These are phyloP conservation scores for Cercospora sesami DNA, from an alignment of 2,329 filamentous ascomycete species.

Conservation along the genomic window DNA sequence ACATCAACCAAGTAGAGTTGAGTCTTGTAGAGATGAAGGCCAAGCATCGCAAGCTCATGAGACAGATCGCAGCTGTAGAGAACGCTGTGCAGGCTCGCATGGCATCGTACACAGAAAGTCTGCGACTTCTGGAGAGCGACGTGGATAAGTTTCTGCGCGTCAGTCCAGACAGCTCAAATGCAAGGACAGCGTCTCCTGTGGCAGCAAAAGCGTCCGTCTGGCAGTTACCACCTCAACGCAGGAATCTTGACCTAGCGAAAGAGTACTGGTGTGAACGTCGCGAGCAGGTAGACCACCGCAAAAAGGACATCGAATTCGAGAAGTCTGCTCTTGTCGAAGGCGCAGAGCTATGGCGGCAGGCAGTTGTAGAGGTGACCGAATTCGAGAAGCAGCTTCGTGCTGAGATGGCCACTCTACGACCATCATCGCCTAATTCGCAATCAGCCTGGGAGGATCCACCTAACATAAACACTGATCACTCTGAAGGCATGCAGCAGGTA, in stretches of 20 bases:
- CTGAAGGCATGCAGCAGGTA: slow-evolving; percentile 38
- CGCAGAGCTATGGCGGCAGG: slow-evolving; percentile 64
- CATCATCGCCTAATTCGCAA: slow-evolving; percentile 27
- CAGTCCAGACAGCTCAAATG: slow-evolving; percentile 19
- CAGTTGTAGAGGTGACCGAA: slow-evolving; percentile 58
- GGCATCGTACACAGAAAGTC: slow-evolving; percentile 67
- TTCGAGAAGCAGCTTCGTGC: slow-evolving; percentile 66
- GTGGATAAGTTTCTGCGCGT: slow-evolving; percentile 57
- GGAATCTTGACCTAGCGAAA: slow-evolving; percentile 69
- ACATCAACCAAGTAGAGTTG: slow-evolving; percentile 67
- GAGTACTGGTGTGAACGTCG: slow-evolving; percentile 70
- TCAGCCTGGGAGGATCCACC: slow-evolving; percentile 36
- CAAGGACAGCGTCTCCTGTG: slow-evolving; percentile 18
- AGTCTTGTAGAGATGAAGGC: slow-evolving; percentile 62
- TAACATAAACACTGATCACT: slow-evolving; percentile 21
- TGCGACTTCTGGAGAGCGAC: slow-evolving; percentile 65
- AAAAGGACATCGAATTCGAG: slow-evolving; percentile 60
- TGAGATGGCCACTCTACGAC: slow-evolving; percentile 49
- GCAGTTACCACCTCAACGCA: slow-evolving; percentile 62
- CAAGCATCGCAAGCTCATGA: slow-evolving; percentile 59
- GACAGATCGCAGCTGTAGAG: slow-evolving; percentile 61
- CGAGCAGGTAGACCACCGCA: slow-evolving; percentile 55
- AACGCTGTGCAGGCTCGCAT: slow-evolving; percentile 70
- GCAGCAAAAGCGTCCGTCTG: slow-evolving; percentile 33
- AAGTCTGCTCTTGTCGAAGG: slow-evolving; percentile 67